Evolutionary conservation across 306 rosid genomes (phyloP).

Genomic region (Medicago ruthenica): DNA sequence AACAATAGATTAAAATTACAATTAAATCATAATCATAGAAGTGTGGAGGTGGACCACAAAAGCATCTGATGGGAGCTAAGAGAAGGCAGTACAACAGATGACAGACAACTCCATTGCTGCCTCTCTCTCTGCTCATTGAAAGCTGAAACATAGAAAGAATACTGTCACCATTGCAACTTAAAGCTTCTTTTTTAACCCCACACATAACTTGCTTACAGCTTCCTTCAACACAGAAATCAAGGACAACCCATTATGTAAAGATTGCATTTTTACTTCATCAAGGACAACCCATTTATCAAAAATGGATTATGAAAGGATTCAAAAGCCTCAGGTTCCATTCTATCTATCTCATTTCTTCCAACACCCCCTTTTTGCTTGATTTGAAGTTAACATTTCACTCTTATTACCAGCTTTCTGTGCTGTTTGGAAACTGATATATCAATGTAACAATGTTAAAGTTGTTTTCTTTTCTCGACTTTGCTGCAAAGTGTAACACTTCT

Average conservation of each 20-base stretch:
- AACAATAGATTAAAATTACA: conserved; percentile 25
- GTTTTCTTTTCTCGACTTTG: conserved; percentile 33
- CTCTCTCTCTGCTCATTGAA: conserved; percentile 27
- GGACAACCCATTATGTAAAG: conserved; percentile 39
- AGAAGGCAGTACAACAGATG: conserved; percentile 23
- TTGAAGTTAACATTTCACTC: conserved; percentile 31
- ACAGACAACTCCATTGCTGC: conserved; percentile 20
- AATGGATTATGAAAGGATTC: conserved; percentile 98
- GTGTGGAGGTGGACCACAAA: conserved; percentile 44
- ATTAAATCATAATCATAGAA: conserved; percentile 3
- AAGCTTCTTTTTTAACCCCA: conserved; percentile 44
- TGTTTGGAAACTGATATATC: conserved; percentile 7
- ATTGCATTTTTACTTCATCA: conserved; percentile 40
- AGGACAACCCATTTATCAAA: conserved; percentile 36
- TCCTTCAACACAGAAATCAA: conserved; percentile 5
- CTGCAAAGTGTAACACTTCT: conserved; percentile 38
- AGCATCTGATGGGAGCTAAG: conserved; percentile 46
- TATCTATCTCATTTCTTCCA: conserved; percentile 16
- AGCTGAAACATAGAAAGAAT: background rate
- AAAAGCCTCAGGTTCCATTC: conserved; percentile 76
- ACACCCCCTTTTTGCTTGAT: background rate
- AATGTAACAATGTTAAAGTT: conserved; percentile 33
- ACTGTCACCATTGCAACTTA: conserved; percentile 32
- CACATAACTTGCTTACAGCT: conserved; percentile 2
- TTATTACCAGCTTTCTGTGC: conserved; percentile 18